Evolutionary conservation across 1,284 basidiomycete genomes (phyloP), one percentile per base, ranked within the genome.

Genomic region (Fomitopsis pinicola): DNA sequence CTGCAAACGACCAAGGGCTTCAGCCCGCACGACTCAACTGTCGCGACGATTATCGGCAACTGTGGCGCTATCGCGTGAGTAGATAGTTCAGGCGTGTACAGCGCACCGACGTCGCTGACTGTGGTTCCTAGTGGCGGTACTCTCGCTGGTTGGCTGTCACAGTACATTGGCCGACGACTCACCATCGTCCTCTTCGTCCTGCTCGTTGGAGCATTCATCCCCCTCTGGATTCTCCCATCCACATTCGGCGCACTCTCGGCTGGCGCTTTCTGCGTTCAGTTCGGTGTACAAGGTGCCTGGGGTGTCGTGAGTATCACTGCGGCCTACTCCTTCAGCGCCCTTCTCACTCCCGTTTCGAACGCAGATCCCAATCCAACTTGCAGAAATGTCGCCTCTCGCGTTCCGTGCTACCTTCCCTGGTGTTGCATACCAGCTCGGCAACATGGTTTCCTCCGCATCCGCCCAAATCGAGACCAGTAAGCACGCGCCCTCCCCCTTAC

Each of bases 331-430:
- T 28, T 35, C 14, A 14, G 22, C 22, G 22, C 22, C 17, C 15
- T 22, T 53, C 44, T 60, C 26, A 53, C 6, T 36, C 48, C 22
- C 7, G 14, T 30, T 38, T 28, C 17, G 14, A 19, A 33, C 33
- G 26, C 35, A 89, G 79, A 89, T 94, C 66, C 92, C 92, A 2
- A 92, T 95, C 69, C 88, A 91, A 72, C 80, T 97, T n/a, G 84
- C 89, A 3, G 97, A 98, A 75, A 88, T 96, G 76, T 90, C 92
- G 0, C 94, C 95, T 0, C 88, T 95, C 0, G 94, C 94, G 0
- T 98, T 97, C 84, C 84, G 96, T 59, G 94, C 95, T 8, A 92
- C 93, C 0, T 98, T 97, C 82, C 90, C 91, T 22, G 96, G 96
- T 66, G 85, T 97, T 0, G 89, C 92, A 0, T 98, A 97, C 77